Evolutionary conservation across 768 basidiomycete genomes (phyloP).

Genomic region (Auricularia heimuer): DNA sequence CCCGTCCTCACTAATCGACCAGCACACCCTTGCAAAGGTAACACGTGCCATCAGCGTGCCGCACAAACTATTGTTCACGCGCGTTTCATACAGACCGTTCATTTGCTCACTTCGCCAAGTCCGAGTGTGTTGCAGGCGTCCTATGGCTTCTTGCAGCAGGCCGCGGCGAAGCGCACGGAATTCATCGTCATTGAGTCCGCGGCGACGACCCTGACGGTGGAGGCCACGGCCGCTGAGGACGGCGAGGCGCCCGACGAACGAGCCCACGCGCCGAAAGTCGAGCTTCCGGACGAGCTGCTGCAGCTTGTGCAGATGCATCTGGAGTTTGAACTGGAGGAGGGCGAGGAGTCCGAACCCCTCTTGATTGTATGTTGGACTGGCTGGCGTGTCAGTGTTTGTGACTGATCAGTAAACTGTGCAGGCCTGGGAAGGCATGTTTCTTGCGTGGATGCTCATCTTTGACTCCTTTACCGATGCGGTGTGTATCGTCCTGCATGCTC

Average conservation of each 20-base stretch:
- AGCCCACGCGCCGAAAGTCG: slow-evolving; percentile 26
- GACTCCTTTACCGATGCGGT: slow-evolving; percentile 80
- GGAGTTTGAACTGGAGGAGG: slow-evolving; percentile 27
- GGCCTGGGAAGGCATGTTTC: slow-evolving; percentile 56
- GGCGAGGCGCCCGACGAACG: not conserved
- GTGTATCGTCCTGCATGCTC: slow-evolving; percentile 18
- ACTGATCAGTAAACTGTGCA: slow-evolving; percentile 9
- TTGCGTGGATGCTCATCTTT: slow-evolving; percentile 84
- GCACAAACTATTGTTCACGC: not conserved
- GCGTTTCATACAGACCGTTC: slow-evolving; percentile 51
- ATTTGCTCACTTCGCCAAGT: slow-evolving; percentile 58
- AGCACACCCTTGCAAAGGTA: slow-evolving; percentile 57
- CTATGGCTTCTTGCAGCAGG: slow-evolving; percentile 59
- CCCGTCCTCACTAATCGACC: slow-evolving; percentile 50
- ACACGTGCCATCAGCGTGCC: slow-evolving; percentile 7
- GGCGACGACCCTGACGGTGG: slow-evolving; percentile 28
- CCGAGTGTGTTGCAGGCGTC: slow-evolving; percentile 66
- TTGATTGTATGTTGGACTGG: slow-evolving; percentile 20
- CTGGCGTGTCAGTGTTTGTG: not conserved
- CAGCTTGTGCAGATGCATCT: slow-evolving; percentile 45
- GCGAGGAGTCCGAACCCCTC: slow-evolving; percentile 23
- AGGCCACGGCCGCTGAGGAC: slow-evolving; percentile 24
- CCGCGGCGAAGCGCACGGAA: slow-evolving; percentile 69
- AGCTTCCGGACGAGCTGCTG: slow-evolving; percentile 61
- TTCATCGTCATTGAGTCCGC: slow-evolving; percentile 80